A percentile compares a stretch with the other conserved stretches of the same genome.
Conservation (phyloP, 352 stramenopile species). For the Phytophthora foliorum region DNA sequence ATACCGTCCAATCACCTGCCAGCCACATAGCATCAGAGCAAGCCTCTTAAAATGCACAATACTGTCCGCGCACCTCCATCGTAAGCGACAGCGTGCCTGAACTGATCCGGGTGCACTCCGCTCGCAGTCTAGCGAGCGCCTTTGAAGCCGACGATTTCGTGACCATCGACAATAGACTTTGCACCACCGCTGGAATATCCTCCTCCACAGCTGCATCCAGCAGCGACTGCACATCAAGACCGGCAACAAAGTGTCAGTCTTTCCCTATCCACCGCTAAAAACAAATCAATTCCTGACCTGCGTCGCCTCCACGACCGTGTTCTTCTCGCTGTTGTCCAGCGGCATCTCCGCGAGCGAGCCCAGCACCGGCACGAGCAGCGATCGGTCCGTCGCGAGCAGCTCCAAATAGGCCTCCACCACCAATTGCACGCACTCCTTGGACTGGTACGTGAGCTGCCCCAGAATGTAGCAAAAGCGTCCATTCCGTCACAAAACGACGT, state of each 20-base stretch:
- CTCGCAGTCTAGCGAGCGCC: slow-evolving; percentile 63
- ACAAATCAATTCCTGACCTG: slow-evolving; percentile 45
- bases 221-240: slow-evolving; percentile 47
- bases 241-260: neutral
- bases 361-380: slow-evolving; percentile 82
- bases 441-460: slow-evolving; percentile 82
- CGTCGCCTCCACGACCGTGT: slow-evolving; percentile 63
- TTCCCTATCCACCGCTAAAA: neutral
- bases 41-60: slow-evolving; percentile 4
- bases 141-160: slow-evolving; percentile 56
- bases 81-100: slow-evolving; percentile 63
- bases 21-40: neutral
- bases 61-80: slow-evolving; percentile 42
- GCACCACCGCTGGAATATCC: slow-evolving; percentile 81
- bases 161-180: slow-evolving; percentile 82
- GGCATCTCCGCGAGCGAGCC: slow-evolving; percentile 83
- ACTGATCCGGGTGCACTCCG: slow-evolving; percentile 68
- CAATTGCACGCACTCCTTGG: slow-evolving; percentile 78
- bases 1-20: slow-evolving; percentile 68
- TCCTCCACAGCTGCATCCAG: slow-evolving; percentile 80
- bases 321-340: slow-evolving; percentile 70
- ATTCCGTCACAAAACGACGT: neutral
- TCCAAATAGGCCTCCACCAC: slow-evolving; percentile 82
- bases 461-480: neutral
- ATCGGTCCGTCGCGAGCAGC: slow-evolving; percentile 76